These are phyloP conservation scores for Geotrichum citri-aurantii DNA, from an alignment of 1,139 yeast species.

Conservation along the genomic window DNA sequence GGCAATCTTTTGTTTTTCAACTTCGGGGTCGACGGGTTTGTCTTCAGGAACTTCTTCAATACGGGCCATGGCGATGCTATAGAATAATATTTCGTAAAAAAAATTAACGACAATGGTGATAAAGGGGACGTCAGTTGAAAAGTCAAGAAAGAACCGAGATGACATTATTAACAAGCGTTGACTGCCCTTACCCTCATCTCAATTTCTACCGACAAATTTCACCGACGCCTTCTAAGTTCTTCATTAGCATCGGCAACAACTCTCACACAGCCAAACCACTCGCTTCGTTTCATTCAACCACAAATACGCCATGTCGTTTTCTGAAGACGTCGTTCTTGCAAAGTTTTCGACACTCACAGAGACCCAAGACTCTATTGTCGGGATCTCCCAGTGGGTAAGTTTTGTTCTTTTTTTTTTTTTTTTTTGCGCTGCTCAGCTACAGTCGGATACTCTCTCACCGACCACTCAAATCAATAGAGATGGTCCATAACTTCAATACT, in stretches of 20 bases:
- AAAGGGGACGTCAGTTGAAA: background rate
- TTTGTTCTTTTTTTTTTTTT: background rate
- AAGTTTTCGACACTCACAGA: conserved; percentile 62
- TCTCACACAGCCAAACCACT: background rate
- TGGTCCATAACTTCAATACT: background rate
- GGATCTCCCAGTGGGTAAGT: conserved; percentile 75
- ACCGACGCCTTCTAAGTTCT: background rate
- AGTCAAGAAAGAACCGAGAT: background rate
- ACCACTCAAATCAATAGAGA: background rate
- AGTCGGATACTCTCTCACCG: background rate
- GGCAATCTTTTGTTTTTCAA: conserved; percentile 21
- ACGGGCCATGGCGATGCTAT: conserved; percentile 2
- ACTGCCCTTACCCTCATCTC: conserved; percentile 1
- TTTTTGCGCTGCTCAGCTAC: background rate
- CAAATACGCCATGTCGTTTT: conserved; percentile 49
- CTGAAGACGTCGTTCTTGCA: conserved; percentile 48
- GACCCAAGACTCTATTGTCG: conserved; percentile 76
- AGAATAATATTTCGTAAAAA: background rate
- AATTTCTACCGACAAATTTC: background rate
- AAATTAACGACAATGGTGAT: background rate
- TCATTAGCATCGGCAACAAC: background rate
- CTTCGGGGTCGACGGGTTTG: conserved; percentile 8
- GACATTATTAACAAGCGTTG: background rate
- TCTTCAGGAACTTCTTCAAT: conserved; percentile 13
- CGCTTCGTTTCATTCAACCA: background rate